phyloP scores from a whole-genome alignment of 257 asterid genomes.

The Cynanchum wilfordii region DNA sequence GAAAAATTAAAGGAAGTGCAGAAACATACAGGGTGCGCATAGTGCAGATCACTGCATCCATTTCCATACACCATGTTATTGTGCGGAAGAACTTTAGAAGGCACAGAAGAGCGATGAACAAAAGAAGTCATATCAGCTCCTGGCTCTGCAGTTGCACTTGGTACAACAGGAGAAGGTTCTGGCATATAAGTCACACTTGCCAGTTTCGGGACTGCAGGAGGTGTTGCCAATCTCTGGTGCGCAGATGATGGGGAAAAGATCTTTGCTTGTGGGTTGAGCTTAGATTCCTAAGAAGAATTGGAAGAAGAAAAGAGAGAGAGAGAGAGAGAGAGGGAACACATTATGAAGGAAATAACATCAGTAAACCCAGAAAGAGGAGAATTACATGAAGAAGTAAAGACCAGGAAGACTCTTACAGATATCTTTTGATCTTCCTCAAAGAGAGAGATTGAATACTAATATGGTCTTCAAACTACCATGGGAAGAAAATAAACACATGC shows the following conservation, averaged over 20 bases:
- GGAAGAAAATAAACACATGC: not conserved
- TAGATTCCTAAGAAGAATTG: conserved; percentile 49
- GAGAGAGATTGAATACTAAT: not conserved
- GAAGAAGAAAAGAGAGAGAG: not conserved
- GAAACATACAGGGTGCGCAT: conserved; percentile 57
- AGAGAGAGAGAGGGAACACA: too few relatives aligned
- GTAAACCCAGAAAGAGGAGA: not conserved
- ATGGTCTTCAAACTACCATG: not conserved
- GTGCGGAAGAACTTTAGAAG: conserved; percentile 48
- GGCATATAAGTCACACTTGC: conserved; percentile 38
- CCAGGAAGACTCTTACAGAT: not conserved
- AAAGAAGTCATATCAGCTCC: conserved; percentile 44
- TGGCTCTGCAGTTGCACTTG: conserved; percentile 43
- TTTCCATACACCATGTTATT: conserved; percentile 35
- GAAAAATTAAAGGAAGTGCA: not conserved
- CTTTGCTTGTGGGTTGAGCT: conserved; percentile 90
- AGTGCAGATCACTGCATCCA: conserved; percentile 42
- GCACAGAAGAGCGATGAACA: conserved; percentile 39
- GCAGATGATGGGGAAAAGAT: conserved; percentile 59
- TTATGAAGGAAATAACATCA: not conserved
- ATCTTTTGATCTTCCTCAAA: not conserved
- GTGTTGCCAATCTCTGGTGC: conserved; percentile 41
- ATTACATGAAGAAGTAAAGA: not conserved
- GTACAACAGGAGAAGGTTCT: conserved; percentile 32
- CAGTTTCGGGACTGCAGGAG: conserved; percentile 46